A percentile compares a stretch with the other conserved stretches of the same genome.
Evolutionary conservation across 805 yeast species (phyloP).

Genomic region (Danielia oregonensis): DNA sequence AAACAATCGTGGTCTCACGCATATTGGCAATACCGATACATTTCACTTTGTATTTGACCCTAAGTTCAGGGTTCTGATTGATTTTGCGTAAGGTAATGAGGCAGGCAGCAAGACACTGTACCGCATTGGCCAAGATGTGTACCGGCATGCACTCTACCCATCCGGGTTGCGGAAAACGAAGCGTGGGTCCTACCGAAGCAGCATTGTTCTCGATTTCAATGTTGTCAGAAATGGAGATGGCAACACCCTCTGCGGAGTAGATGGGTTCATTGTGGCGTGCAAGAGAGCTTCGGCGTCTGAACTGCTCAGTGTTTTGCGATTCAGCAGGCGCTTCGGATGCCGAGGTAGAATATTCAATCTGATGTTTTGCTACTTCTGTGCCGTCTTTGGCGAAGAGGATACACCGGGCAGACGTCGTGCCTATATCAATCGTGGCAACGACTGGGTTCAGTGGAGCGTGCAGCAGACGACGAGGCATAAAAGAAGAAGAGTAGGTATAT

Average conservation of each 20-base stretch:
- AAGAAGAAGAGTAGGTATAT: neutral
- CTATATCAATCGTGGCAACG: conserved; percentile 79
- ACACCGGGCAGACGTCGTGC: conserved; percentile 89
- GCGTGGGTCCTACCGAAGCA: conserved; percentile 59
- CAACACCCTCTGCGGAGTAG: conserved; percentile 72
- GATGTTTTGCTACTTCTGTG: conserved; percentile 79
- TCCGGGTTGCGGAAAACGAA: conserved; percentile 75
- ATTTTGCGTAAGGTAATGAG: conserved; percentile 52
- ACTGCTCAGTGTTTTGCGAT: conserved; percentile 41
- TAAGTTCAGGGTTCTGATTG: conserved; percentile 48
- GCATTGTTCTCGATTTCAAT: conserved; percentile 61
- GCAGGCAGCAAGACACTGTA: conserved; percentile 72
- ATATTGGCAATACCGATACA: conserved; percentile 90
- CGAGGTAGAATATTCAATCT: conserved; percentile 80
- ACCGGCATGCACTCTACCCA: conserved; percentile 95
- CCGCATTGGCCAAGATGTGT: conserved; percentile 74
- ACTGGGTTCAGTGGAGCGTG: conserved; percentile 39
- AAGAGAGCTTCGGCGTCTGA: conserved; percentile 40
- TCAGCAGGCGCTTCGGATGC: conserved; percentile 52
- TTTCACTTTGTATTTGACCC: conserved; percentile 57
- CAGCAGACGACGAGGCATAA: conserved; percentile 42
- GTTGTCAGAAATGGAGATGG: conserved; percentile 54
- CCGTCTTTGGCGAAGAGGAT: conserved; percentile 75
- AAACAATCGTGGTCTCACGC: conserved; percentile 90
- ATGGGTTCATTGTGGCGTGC: conserved; percentile 52